These are phyloP conservation scores for Aspergillus brunneoviolaceus DNA, from an alignment of 2,329 filamentous ascomycete genomes.

Conservation along the genomic window DNA sequence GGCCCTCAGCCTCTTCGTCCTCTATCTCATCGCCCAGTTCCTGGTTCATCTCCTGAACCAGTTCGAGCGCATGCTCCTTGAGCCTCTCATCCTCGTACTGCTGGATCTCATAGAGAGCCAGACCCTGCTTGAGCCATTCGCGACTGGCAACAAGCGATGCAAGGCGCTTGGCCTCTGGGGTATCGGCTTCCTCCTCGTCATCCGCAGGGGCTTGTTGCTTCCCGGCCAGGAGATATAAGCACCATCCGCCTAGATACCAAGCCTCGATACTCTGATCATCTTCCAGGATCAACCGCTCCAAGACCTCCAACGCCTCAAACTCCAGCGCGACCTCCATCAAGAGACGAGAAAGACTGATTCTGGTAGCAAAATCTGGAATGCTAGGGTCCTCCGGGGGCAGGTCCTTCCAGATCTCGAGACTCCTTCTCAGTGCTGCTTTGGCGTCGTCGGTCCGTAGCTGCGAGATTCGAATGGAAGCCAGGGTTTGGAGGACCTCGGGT, in stretches of 20 bases:
- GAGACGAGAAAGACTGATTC: slow-evolving; percentile 79
- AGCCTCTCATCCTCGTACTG: slow-evolving; percentile 66
- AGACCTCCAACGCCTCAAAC: slow-evolving; percentile 76
- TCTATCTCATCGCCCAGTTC: slow-evolving; percentile 62
- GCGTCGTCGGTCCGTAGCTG: slow-evolving; percentile 80
- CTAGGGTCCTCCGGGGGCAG: slow-evolving; percentile 67
- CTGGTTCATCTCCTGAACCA: slow-evolving; percentile 56
- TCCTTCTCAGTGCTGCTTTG: slow-evolving; percentile 71
- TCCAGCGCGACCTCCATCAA: slow-evolving; percentile 90
- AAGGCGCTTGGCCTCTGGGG: slow-evolving; percentile 54
- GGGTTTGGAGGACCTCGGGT: slow-evolving; percentile 89
- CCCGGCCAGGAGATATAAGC: slow-evolving; percentile 67
- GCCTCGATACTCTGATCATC: slow-evolving; percentile 94
- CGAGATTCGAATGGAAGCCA: slow-evolving; percentile 90
- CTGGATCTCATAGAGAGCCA: slow-evolving; percentile 73
- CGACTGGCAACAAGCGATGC: slow-evolving; percentile 70
- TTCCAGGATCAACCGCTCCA: slow-evolving; percentile 79
- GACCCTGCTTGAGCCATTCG: slow-evolving; percentile 77
- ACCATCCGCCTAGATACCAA: slow-evolving; percentile 97
- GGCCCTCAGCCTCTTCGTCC: slow-evolving; percentile 57
- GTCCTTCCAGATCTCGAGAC: slow-evolving; percentile 80
- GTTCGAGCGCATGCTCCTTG: slow-evolving; percentile 45
- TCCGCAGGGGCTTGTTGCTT: slow-evolving; percentile 44
- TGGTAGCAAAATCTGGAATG: slow-evolving; percentile 81
- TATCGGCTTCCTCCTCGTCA: slow-evolving; percentile 32